Evolutionary conservation across 306 rosid species (phyloP), one percentile per base, ranked within the genome.

Genomic region (Begonia peltatifolia): DNA sequence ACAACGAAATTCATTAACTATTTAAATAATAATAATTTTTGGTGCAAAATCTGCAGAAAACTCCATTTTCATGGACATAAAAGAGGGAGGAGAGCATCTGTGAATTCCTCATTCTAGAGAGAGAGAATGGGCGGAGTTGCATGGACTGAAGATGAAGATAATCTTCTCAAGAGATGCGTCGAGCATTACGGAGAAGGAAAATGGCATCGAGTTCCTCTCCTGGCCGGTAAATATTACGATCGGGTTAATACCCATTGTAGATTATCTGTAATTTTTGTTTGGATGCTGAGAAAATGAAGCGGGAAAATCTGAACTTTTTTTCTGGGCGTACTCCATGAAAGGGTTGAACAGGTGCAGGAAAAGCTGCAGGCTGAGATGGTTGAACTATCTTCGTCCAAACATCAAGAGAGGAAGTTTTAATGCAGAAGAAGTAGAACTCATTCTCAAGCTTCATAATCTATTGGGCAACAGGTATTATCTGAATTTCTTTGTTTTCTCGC

Each of bases 131-230:
- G 87, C 50, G 84, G 87, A 57, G 60, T 81, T 74, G 84, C 87
- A 14, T 81, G 87, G 84, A 81, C 84, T 25, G 74, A 59, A 41
- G 84, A 81, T 63, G 87, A 81, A 60, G 81, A 81, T 61, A 63
- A 66, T 46, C 56, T 71, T 63, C 88, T 81, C 48, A 81, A 71
- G 79, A 77, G 74, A 53, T 81, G 88, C 68, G 67, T 77, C 53
- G 75, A 77, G 48, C 77, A 77, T 61, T 61, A 74, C 62, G 88
- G 88, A 14, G 81, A 81, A 74, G 88, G 84, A 42, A 81, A 81
- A 48, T 81, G 88, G 88, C 88, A 81, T 61, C 63, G 84, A 2
- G 68, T 81, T 63, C 88, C 88, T 66, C 74, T 68, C 18, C 65
- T 81, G 61, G 84, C 87, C 44, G 87, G 84, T 80, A 64, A 52